A percentile compares a stretch with the other conserved stretches of the same genome.
These are phyloP conservation scores for Lichtheimia ramosa DNA, from an alignment of 371 early-diverging fungal genomes.

Conservation along the genomic window DNA sequence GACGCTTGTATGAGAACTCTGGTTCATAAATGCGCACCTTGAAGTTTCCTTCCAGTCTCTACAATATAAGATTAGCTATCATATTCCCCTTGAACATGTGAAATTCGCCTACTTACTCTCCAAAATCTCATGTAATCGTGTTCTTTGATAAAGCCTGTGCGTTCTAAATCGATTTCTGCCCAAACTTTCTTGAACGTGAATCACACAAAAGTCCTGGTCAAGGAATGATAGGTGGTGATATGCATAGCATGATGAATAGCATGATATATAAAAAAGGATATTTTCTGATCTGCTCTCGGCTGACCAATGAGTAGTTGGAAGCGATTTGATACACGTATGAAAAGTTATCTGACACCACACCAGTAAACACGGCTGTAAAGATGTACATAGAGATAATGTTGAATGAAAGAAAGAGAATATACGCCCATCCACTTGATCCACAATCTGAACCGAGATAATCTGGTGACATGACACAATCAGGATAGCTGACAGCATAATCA, in stretches of 20 bases:
- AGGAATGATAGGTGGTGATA: background rate
- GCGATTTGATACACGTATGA: slow-evolving; percentile 68
- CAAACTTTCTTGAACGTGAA: slow-evolving; percentile 56
- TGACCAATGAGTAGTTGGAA: slow-evolving; percentile 60
- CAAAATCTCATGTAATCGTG: slow-evolving; percentile 52
- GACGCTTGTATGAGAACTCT: slow-evolving; percentile 30
- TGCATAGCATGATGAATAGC: background rate
- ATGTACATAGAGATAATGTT: slow-evolving; percentile 78
- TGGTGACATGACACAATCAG: slow-evolving; percentile 55
- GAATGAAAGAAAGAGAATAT: slow-evolving; percentile 64
- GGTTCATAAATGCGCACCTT: slow-evolving; percentile 32
- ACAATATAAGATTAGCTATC: background rate
- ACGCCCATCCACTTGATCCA: slow-evolving; percentile 62
- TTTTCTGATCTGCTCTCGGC: slow-evolving; percentile 66
- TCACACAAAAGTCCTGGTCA: slow-evolving; percentile 13
- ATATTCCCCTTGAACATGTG: background rate
- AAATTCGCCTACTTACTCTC: slow-evolving; percentile 24
- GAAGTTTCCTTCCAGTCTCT: slow-evolving; percentile 46
- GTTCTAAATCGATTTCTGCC: slow-evolving; percentile 54
- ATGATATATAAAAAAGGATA: slow-evolving; percentile 29
- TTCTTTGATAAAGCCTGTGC: slow-evolving; percentile 52
- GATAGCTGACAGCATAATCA: slow-evolving; percentile 61
- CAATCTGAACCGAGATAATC: slow-evolving; percentile 65
- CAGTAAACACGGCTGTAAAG: slow-evolving; percentile 70
- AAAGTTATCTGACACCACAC: slow-evolving; percentile 72